Evolutionary conservation across 2,329 filamentous ascomycete genomes (phyloP).

Genomic region (Massarina eburnea): DNA sequence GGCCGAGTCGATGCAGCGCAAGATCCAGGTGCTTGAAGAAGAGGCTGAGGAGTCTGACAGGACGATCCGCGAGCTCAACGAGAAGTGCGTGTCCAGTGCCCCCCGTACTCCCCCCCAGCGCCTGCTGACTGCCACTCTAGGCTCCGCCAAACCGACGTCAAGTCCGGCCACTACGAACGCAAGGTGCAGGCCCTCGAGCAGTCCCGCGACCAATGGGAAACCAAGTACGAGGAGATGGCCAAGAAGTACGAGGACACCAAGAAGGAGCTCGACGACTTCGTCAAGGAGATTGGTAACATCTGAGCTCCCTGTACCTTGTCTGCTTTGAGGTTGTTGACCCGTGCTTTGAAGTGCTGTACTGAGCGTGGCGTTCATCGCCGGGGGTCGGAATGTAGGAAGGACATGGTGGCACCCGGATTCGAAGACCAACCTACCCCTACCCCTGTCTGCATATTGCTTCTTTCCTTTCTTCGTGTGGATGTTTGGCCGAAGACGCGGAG

Average conservation of each 20-base stretch:
- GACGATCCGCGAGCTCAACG: slow-evolving; percentile 94
- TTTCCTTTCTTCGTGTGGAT: slow-evolving; percentile 20
- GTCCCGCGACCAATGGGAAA: slow-evolving; percentile 90
- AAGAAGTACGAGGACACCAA: slow-evolving; percentile 82
- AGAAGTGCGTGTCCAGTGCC: slow-evolving; percentile 69
- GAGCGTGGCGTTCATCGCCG: slow-evolving; percentile 8
- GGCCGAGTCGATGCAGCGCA: slow-evolving; percentile 88
- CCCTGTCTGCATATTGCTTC: slow-evolving; percentile 30
- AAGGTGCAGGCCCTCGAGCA: slow-evolving; percentile 96
- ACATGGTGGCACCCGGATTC: background rate
- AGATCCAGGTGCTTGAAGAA: slow-evolving; percentile 94
- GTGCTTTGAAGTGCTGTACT: slow-evolving; percentile 23
- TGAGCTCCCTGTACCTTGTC: slow-evolving; percentile 51
- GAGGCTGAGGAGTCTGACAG: slow-evolving; percentile 96
- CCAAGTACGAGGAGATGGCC: slow-evolving; percentile 96
- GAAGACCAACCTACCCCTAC: slow-evolving; percentile 7
- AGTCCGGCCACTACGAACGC: slow-evolving; percentile 98
- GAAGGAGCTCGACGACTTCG: slow-evolving; percentile 90
- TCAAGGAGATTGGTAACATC: slow-evolving; percentile 90
- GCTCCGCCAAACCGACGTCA: slow-evolving; percentile 98
- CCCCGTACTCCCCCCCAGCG: background rate
- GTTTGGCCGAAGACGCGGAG: slow-evolving; percentile 22
- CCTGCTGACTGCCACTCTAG: slow-evolving; percentile 51
- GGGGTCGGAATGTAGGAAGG: background rate
- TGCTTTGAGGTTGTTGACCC: slow-evolving; percentile 36